These are phyloP conservation scores for Dimargaris xerosporica DNA, from an alignment of 192 early-diverging fungal species.

Conservation along the genomic window DNA sequence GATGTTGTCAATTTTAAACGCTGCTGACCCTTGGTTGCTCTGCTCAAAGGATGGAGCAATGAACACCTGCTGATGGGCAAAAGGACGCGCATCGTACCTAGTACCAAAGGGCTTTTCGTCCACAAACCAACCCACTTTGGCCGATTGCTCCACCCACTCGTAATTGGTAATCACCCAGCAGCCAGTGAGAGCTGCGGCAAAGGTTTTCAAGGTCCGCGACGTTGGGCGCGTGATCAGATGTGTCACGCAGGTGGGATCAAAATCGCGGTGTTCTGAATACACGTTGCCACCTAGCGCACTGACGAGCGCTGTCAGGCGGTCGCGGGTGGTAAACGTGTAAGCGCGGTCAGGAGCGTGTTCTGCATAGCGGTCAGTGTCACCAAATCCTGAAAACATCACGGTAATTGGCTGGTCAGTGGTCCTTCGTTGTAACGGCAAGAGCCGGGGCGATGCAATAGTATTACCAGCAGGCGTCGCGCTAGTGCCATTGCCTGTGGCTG, in stretches of 20 bases:
- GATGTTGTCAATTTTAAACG: background rate
- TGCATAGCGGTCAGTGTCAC: background rate
- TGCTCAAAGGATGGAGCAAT: background rate
- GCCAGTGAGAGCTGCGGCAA: background rate
- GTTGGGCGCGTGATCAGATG: background rate
- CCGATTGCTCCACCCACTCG: background rate
- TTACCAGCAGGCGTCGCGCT: background rate
- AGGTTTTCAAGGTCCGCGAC: background rate
- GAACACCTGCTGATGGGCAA: background rate
- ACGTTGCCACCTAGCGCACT: background rate
- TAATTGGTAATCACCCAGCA: background rate
- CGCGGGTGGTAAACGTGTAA: background rate
- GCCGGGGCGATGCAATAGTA: background rate
- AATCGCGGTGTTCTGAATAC: background rate
- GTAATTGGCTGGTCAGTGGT: background rate
- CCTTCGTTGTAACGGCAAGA: background rate
- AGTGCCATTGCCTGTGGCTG: background rate
- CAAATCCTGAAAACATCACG: background rate
- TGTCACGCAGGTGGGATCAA: background rate
- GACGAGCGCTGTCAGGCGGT: background rate
- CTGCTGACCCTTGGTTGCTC: background rate
- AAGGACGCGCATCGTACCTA: background rate
- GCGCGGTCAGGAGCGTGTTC: background rate
- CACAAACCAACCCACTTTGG: background rate
- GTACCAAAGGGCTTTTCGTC: background rate